Conservation (phyloP, 192 early-diverging fungal species). For the Coemansia sp. region DNA sequence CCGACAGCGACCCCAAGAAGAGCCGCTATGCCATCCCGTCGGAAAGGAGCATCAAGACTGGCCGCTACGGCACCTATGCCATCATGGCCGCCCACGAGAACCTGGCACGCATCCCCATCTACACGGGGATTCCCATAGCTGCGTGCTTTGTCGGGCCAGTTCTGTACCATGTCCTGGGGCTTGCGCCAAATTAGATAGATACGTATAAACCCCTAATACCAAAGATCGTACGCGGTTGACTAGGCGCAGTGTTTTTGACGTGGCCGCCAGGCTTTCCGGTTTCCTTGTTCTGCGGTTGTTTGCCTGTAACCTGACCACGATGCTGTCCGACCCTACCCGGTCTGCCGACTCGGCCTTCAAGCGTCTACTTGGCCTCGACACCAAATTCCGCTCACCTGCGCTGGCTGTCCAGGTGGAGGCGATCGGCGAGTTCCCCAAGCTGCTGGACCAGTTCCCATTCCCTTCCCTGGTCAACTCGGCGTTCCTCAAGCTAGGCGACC, state of each 20-base stretch:
- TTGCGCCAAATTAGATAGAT: slow-evolving; percentile 20
- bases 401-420: slow-evolving; percentile 44
- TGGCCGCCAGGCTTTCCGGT: background rate
- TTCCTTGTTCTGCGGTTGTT: background rate
- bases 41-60: slow-evolving; percentile 1
- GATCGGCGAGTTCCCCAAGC: slow-evolving; percentile 44
- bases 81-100: slow-evolving; percentile 40
- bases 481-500: slow-evolving; percentile 49
- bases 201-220: background rate
- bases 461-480: slow-evolving; percentile 48
- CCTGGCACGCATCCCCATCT: slow-evolving; percentile 45
- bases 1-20: background rate
- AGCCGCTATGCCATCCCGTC: slow-evolving; percentile 11
- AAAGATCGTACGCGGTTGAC: too few relatives aligned
- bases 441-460: slow-evolving; percentile 50
- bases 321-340: slow-evolving; percentile 5
- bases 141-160: slow-evolving; percentile 19
- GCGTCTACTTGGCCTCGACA: slow-evolving; percentile 47
- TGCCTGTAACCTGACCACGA: background rate
- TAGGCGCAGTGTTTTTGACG: background rate
- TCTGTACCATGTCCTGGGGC: slow-evolving; percentile 10
- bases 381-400: slow-evolving; percentile 31
- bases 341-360: slow-evolving; percentile 50
- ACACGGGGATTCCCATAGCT: slow-evolving; percentile 33
- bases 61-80: slow-evolving; percentile 36